These are phyloP conservation scores for Adansonia digitata DNA, from an alignment of 345 rosid genomes.

Conservation along the genomic window DNA sequence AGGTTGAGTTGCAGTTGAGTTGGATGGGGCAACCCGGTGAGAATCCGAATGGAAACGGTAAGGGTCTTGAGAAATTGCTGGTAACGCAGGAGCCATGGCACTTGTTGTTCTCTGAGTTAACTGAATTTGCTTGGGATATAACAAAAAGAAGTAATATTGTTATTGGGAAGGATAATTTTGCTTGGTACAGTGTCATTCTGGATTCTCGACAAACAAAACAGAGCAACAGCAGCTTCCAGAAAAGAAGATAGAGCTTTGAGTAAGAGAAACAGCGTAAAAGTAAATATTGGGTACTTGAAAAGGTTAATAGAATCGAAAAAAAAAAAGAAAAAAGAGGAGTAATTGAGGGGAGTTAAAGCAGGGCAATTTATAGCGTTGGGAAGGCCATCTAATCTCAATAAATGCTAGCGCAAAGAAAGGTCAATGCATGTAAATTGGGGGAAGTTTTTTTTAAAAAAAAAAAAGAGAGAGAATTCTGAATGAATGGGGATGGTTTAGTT, in stretches of 20 bases:
- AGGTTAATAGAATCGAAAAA: background rate
- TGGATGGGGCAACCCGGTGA: constrained; percentile 40
- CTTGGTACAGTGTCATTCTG: constrained; percentile 19
- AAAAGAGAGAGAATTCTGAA: background rate
- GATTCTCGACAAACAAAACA: background rate
- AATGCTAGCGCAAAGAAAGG: constrained; percentile 5
- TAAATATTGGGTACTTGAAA: background rate
- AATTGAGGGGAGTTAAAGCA: constrained; percentile 15
- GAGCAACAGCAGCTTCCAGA: constrained; percentile 24
- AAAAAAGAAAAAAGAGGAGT: constrained; percentile 3
- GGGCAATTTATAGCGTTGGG: constrained; percentile 6
- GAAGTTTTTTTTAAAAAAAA: background rate
- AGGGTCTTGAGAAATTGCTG: constrained; percentile 8
- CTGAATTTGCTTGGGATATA: constrained; percentile 10
- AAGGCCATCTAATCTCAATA: constrained; percentile 8
- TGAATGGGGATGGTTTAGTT: constrained; percentile 9
- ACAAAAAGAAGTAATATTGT: constrained; percentile 2
- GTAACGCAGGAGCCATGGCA: constrained; percentile 39
- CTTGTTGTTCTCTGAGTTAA: background rate
- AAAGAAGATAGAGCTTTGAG: background rate
- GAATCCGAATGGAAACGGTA: constrained; percentile 81
- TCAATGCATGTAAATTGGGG: background rate
- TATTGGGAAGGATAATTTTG: constrained; percentile 1
- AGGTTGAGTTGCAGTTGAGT: constrained; percentile 28
- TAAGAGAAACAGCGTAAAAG: background rate